These are phyloP conservation scores for Scheffersomyces cryptocercus DNA, from an alignment of 1,139 yeast species.

Conservation along the genomic window DNA sequence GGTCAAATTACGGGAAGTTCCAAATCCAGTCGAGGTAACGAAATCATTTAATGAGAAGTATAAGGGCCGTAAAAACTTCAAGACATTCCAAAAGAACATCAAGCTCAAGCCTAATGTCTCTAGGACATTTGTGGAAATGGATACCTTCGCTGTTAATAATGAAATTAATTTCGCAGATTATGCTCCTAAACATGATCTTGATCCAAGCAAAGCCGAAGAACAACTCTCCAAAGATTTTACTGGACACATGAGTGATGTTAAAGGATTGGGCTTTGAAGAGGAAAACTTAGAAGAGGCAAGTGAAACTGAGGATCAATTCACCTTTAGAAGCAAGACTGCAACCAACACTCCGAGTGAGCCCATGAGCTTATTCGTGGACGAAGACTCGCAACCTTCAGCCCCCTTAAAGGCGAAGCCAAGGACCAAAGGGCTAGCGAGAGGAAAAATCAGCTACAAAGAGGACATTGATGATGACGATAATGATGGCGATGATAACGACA, in stretches of 20 bases:
- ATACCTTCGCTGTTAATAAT: conserved; percentile 16
- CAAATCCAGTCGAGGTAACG: neutral
- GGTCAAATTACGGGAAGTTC: conserved; percentile 14
- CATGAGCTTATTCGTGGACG: conserved; percentile 20
- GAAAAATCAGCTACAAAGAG: neutral
- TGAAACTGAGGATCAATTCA: conserved; percentile 7
- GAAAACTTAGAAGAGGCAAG: conserved; percentile 9
- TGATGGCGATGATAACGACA: conserved; percentile 36
- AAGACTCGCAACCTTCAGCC: conserved; percentile 10
- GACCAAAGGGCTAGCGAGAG: neutral
- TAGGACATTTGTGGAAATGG: conserved; percentile 27
- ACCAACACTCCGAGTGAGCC: neutral
- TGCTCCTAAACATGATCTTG: conserved; percentile 6
- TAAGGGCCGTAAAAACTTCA: conserved; percentile 36
- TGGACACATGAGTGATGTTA: conserved; percentile 28
- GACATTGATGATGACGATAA: conserved; percentile 22
- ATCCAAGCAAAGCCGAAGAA: conserved; percentile 5
- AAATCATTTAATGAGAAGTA: conserved; percentile 9
- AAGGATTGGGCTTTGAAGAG: conserved; percentile 11
- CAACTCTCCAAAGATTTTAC: conserved; percentile 24
- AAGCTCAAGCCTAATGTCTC: conserved; percentile 22
- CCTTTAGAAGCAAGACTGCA: conserved; percentile 1
- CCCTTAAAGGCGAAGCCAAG: neutral
- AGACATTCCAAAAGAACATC: conserved; percentile 33
- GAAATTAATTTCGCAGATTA: conserved; percentile 10